Percentiles rank a stretch among this genome's conserved stretches.
Conservation (phyloP, 2,329 filamentous ascomycete species). For the Madurella mycetomatis region DNA sequence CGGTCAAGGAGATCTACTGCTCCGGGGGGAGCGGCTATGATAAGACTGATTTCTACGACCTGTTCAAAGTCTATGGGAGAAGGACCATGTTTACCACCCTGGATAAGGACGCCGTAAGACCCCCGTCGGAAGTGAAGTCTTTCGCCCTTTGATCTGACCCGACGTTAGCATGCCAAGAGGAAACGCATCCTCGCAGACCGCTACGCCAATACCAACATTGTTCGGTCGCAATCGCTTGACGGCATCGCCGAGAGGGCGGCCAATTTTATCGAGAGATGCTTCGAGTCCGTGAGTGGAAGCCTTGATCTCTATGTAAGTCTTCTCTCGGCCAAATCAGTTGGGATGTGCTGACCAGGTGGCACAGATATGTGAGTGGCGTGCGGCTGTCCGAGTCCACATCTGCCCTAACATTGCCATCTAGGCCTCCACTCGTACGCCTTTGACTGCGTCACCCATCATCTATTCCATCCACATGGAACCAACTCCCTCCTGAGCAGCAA, state of each 20-base stretch:
- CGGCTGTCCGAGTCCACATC: background rate
- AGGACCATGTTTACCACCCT: slow-evolving; percentile 54
- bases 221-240: slow-evolving; percentile 49
- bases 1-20: slow-evolving; percentile 60
- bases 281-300: slow-evolving; percentile 38
- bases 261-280: slow-evolving; percentile 52
- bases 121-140: background rate
- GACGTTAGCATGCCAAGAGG: slow-evolving; percentile 50
- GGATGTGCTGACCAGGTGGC: slow-evolving; percentile 9
- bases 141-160: background rate
- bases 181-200: slow-evolving; percentile 61
- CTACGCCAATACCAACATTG: slow-evolving; percentile 65
- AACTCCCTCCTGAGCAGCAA: slow-evolving; percentile 51
- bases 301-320: slow-evolving; percentile 58
- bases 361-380: slow-evolving; percentile 18
- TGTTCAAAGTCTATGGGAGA: slow-evolving; percentile 55
- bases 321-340: slow-evolving; percentile 7
- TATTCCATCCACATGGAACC: slow-evolving; percentile 64
- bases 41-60: slow-evolving; percentile 60
- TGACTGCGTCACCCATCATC: slow-evolving; percentile 63
- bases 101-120: slow-evolving; percentile 48
- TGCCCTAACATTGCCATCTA: slow-evolving; percentile 6
- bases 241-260: slow-evolving; percentile 55
- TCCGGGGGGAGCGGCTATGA: slow-evolving; percentile 60
- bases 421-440: slow-evolving; percentile 63